phyloP scores from a whole-genome alignment of 371 early-diverging fungal genomes.

The Mortierella sp. region DNA sequence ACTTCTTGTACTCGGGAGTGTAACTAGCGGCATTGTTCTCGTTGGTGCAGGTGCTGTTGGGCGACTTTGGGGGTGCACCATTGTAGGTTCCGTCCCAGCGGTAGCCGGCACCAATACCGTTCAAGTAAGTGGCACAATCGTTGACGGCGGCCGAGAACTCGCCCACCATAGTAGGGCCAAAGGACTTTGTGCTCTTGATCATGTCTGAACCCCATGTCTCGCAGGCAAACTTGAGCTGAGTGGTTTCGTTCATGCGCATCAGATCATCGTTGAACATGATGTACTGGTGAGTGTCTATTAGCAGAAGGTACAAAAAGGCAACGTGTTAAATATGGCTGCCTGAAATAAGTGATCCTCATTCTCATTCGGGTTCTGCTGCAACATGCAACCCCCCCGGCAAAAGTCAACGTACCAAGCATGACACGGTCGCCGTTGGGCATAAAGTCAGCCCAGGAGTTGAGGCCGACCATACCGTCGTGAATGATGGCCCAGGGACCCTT shows the following conservation, averaged over 20 bases:
- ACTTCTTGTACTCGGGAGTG: slow-evolving; percentile 33
- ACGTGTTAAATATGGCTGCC: neutral
- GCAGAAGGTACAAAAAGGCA: neutral
- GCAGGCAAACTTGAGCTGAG: slow-evolving; percentile 46
- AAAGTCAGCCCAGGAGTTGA: slow-evolving; percentile 41
- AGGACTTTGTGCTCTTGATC: slow-evolving; percentile 19
- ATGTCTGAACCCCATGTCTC: slow-evolving; percentile 35
- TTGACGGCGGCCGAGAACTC: slow-evolving; percentile 82
- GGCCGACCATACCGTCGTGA: slow-evolving; percentile 57
- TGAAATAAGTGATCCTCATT: neutral
- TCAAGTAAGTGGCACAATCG: slow-evolving; percentile 80
- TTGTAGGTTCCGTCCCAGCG: slow-evolving; percentile 74
- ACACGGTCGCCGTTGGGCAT: slow-evolving; percentile 31
- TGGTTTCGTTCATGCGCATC: slow-evolving; percentile 21
- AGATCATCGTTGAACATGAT: slow-evolving; percentile 62
- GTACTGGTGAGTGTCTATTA: slow-evolving; percentile 65
- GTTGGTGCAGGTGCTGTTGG: slow-evolving; percentile 65
- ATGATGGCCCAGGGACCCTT: slow-evolving; percentile 48
- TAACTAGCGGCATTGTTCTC: slow-evolving; percentile 52
- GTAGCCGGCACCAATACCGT: slow-evolving; percentile 72
- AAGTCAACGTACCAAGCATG: slow-evolving; percentile 31
- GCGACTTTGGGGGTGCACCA: slow-evolving; percentile 47
- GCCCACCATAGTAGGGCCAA: slow-evolving; percentile 76
- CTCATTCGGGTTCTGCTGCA: neutral
- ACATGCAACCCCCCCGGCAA: neutral